Conservation (phyloP, 2,329 filamentous ascomycete genomes). For the Xylariaceae sp. region DNA sequence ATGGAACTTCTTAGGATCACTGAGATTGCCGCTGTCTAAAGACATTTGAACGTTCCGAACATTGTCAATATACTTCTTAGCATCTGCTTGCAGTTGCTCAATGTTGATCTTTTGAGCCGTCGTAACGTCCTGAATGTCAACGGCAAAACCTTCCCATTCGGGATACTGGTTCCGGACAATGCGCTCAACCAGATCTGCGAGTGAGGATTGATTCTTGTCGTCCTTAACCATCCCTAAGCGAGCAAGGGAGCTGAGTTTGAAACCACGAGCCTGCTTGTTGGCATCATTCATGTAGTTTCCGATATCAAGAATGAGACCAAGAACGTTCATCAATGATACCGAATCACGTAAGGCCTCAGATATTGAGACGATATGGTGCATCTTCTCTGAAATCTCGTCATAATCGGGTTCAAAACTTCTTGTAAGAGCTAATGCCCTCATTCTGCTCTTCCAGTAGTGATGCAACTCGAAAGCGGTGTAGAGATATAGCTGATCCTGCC, state of each 20-base stretch:
- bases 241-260: conserved; percentile 93
- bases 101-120: conserved; percentile 86
- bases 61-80: conserved; percentile 88
- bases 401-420: conserved; percentile 82
- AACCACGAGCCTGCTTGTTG: conserved; percentile 95
- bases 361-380: conserved; percentile 78
- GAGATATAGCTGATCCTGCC: conserved; percentile 93
- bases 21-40: conserved; percentile 87
- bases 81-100: conserved; percentile 81
- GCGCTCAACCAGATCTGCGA: conserved; percentile 91
- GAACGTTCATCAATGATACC: conserved; percentile 88
- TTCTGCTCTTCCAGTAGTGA: conserved; percentile 97
- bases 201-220: conserved; percentile 94
- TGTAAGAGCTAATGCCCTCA: conserved; percentile 82
- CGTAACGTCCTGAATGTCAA: conserved; percentile 77
- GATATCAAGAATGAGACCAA: conserved; percentile 93
- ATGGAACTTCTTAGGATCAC: conserved; percentile 96
- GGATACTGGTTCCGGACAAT: conserved; percentile 96
- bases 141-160: conserved; percentile 83
- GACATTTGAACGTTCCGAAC: conserved; percentile 90
- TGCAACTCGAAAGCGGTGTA: conserved; percentile 90
- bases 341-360: conserved; percentile 88
- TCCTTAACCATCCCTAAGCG: conserved; percentile 97
- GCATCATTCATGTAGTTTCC: conserved; percentile 99
- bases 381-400: conserved; percentile 80